Conservation (phyloP, 2,329 filamentous ascomycete species). For the Cordyceps javanica region DNA sequence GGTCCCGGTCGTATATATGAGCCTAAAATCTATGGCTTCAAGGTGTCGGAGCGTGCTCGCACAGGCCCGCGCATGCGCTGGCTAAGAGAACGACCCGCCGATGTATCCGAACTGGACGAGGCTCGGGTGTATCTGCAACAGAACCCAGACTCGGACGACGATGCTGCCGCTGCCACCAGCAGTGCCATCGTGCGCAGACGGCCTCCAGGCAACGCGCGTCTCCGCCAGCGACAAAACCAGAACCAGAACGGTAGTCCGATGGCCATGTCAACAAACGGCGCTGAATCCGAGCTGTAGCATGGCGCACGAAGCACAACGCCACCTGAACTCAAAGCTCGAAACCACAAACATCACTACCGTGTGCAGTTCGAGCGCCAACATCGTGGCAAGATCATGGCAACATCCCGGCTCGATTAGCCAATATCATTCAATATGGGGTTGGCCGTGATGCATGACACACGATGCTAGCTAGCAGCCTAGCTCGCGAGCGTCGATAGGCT, state of each 20-base stretch:
- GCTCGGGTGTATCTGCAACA: conserved; percentile 48
- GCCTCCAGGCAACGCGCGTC: conserved; percentile 34
- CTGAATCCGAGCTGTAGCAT: conserved; percentile 48
- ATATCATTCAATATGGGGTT: not conserved
- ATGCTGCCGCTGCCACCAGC: conserved; percentile 44
- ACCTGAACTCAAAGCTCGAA: not conserved
- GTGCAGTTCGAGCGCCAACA: not conserved
- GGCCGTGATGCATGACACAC: not conserved
- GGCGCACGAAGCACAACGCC: conserved; percentile 13
- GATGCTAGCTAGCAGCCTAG: too few species aligned
- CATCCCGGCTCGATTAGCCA: too few species aligned
- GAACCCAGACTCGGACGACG: conserved; percentile 52
- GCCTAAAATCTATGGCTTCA: conserved; percentile 93
- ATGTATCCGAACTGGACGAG: conserved; percentile 82
- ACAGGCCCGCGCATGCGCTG: conserved; percentile 96
- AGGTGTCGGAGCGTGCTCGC: conserved; percentile 82
- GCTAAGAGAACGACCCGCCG: conserved; percentile 76
- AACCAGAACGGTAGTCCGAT: conserved; percentile 54
- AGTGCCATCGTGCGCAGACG: conserved; percentile 37
- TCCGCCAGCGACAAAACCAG: conserved; percentile 39
- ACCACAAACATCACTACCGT: not conserved
- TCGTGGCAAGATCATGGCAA: not conserved
- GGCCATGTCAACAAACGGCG: conserved; percentile 49
- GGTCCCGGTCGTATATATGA: conserved; percentile 83
- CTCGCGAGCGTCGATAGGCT: too few species aligned